Evolutionary conservation across 23 red algal species (phyloP).

Genomic region (Cyanidiococcus yangmingshanensis): DNA sequence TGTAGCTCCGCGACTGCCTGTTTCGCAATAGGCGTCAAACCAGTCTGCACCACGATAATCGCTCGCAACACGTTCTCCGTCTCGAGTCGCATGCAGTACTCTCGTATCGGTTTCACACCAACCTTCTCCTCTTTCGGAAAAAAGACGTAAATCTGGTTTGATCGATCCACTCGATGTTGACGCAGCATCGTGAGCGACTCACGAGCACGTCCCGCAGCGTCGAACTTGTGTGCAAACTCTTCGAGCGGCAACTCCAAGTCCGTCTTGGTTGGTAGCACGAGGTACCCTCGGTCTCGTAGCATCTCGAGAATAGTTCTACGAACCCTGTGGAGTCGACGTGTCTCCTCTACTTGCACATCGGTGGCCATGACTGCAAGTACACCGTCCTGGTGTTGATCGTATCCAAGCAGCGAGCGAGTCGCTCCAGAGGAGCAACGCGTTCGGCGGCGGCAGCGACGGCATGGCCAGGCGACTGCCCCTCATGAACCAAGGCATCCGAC

Average conservation of each 20-base stretch:
- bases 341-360: conserved; percentile 28
- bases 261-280: conserved; percentile 31
- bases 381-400: too few species aligned
- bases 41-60: conserved; percentile 64
- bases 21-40: conserved; percentile 77
- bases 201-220: conserved; percentile 35
- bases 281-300: conserved; percentile 85
- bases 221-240: conserved; percentile 52
- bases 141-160: conserved; percentile 87
- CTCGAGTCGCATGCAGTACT: conserved; percentile 58
- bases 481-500: too few species aligned
- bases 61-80: conserved; percentile 52
- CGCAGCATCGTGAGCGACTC: conserved; percentile 73
- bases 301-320: conserved; percentile 82
- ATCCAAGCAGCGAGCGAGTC: too few species aligned
- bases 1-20: conserved; percentile 47
- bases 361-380: neutral
- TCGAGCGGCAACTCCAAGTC: conserved; percentile 51
- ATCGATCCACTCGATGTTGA: conserved; percentile 42
- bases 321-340: conserved; percentile 54
- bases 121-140: conserved; percentile 65
- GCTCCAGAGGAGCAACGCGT: too few species aligned
- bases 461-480: too few species aligned
- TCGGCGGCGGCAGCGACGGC: too few species aligned
- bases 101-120: conserved; percentile 55